Base-by-base conservation (phyloP, 176 grass and related monocot genomes). In the Tillandsia fasciculata region DNA sequence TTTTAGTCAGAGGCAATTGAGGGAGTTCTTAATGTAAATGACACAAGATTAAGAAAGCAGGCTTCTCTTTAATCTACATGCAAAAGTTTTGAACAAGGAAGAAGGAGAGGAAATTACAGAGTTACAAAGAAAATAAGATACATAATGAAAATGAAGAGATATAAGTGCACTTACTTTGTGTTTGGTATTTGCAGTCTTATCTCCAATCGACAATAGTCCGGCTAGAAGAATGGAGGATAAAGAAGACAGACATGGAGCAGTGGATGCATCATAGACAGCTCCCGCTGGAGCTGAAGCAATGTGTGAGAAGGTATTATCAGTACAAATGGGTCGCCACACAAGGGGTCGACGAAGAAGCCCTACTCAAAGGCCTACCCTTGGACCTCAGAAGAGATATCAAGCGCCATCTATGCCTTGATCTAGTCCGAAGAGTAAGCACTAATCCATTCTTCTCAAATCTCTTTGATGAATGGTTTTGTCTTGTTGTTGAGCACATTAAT, bases 241-340 rank as follows among this genome's bases (percentile, higher is more conserved):
- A 84, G 77, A 77, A 79, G 68, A 97, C 88, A 9, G 93, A 97
- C 78, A 92, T 81, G 77, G 93, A 97, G 72, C 86, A 91, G 50
- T 97, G 93, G 93, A 97, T 99, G 94, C 84, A 85, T 24, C 94
- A 99, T 66, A 78, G 94, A 11, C 90, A 93, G 85, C 86, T 99
- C 23, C 94, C 94, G 0, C 82, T 74, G 56, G 69, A 84, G 68
- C 86, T 99, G 81, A 76, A 71, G 73, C 86, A 93, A 77, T 76
- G 79, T 33, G 89, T 99, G 29, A 76, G 94, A 20, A 50, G 82
- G 63, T 88, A 99, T 88, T 81, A 99, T 69, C 89, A 99, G 77
- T 92, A 90, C 61, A 72, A 74, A 52, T 97, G 94, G 94, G 77
- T 93, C 12, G 89, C 94, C 3, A 92, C 94, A 26, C 77, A 77